Evolutionary conservation across 2,329 filamentous ascomycete species (phyloP).

Genomic region (Proliferodiscus dingleyae): DNA sequence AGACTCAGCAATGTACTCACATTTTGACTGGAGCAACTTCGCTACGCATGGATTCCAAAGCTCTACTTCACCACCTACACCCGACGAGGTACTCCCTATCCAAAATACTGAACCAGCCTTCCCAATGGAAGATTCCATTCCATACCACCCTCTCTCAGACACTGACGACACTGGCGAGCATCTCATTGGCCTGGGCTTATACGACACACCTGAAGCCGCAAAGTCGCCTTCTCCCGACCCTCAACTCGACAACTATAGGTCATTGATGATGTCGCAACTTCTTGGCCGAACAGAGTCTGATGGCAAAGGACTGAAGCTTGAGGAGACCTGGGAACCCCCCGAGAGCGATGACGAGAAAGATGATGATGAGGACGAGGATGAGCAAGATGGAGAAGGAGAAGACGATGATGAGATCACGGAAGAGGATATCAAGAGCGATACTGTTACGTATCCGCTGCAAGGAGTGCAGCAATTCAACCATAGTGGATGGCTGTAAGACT

Average conservation of each 20-base stretch:
- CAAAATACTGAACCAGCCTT: conserved; percentile 44
- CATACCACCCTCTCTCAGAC: conserved; percentile 47
- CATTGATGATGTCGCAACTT: conserved; percentile 47
- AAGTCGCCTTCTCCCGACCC: conserved; percentile 38
- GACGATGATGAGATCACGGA: conserved; percentile 19
- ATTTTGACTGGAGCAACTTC: conserved; percentile 44
- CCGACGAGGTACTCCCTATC: conserved; percentile 50
- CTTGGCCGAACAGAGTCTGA: conserved; percentile 45
- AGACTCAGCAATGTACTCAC: conserved; percentile 27
- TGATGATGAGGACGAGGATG: conserved; percentile 47
- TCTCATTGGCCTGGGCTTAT: conserved; percentile 76
- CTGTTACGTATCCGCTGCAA: not conserved
- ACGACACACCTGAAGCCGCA: conserved; percentile 62
- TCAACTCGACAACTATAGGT: conserved; percentile 49
- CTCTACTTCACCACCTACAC: conserved; percentile 52
- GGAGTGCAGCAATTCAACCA: not conserved
- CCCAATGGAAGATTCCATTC: conserved; percentile 45
- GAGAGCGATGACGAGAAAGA: conserved; percentile 53
- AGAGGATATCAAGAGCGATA: not conserved
- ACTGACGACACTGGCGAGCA: conserved; percentile 61
- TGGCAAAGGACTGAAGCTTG: conserved; percentile 73
- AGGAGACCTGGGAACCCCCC: conserved; percentile 73
- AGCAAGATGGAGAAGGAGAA: conserved; percentile 33
- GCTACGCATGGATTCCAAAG: conserved; percentile 40
- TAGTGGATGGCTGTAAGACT: conserved; percentile 9